Percentiles rank a stretch among this genome's conserved stretches.
Evolutionary conservation across 2,329 filamentous ascomycete genomes (phyloP).

Genomic region (Paracamarosporium sp.): DNA sequence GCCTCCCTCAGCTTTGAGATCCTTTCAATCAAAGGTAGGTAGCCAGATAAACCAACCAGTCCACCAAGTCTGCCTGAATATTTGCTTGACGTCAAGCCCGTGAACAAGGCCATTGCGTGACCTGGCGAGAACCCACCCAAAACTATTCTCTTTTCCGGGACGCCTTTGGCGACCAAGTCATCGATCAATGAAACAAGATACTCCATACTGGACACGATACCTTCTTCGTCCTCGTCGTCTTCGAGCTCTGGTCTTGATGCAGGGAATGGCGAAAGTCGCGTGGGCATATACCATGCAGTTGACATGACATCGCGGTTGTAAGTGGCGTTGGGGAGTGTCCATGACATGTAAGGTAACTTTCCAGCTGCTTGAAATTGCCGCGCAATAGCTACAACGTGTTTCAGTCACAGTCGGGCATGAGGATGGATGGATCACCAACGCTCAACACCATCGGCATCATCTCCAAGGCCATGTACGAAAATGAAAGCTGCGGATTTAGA

Average conservation of each 20-base stretch:
- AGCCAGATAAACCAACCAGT: constrained; percentile 56
- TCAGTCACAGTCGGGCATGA: neutral
- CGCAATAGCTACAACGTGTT: constrained; percentile 45
- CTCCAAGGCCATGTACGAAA: constrained; percentile 56
- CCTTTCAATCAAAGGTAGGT: constrained; percentile 52
- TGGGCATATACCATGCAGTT: constrained; percentile 57
- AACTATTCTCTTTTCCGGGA: constrained; percentile 52
- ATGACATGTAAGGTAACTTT: constrained; percentile 57
- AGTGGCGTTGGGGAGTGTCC: constrained; percentile 59
- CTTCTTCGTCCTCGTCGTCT: constrained; percentile 55
- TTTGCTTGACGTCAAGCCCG: constrained; percentile 48
- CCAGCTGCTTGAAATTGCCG: constrained; percentile 56
- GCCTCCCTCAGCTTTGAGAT: constrained; percentile 49
- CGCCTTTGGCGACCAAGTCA: constrained; percentile 48
- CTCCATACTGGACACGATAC: constrained; percentile 48
- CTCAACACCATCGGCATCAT: constrained; percentile 53
- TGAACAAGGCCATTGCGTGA: constrained; percentile 53
- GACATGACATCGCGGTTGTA: constrained; percentile 54
- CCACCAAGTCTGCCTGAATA: constrained; percentile 50
- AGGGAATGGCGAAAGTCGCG: constrained; percentile 48
- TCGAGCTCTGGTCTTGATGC: constrained; percentile 51
- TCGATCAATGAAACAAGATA: constrained; percentile 54
- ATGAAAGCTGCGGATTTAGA: constrained; percentile 53
- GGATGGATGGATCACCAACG: constrained; percentile 31
- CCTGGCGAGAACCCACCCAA: constrained; percentile 59